Base-by-base conservation (phyloP, 2,329 filamentous ascomycete genomes). In the Alternaria gaisen region DNA sequence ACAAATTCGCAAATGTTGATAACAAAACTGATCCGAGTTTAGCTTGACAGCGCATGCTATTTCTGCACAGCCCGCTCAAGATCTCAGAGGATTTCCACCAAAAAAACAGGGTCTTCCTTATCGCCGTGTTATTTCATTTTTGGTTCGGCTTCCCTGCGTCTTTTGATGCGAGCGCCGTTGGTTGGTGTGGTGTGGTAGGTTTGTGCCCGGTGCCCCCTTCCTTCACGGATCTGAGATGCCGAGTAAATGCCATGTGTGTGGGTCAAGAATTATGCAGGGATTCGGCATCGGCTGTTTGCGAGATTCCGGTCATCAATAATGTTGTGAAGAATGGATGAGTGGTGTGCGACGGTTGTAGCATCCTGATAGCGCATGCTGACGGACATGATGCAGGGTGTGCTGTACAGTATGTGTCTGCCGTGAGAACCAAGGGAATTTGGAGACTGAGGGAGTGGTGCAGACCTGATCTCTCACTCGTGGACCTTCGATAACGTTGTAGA, bases 181-280 rank as follows among this genome's bases (percentile, higher is more conserved):
- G 36, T 43, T 46, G 53, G 52, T 48, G 44, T 54, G 44, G 36
- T 59, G 46, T 46, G 48, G 46, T 50, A 50, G 32, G 14, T n/a
- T 36, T 32, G 52, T 34, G 38, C 26, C 46, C 54, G 38, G 44
- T 41, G 38, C 53, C 38, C 38, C 26, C n/a, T 34, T 48, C 57
- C 44, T 55, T 46, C 22, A 44, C 57, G 57, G 57, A 50, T 56
- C 44, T 20, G 32, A 42, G 57, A 47, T 60, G 57, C 57, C 57
- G 57, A 56, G 51, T 38, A 41, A 60, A 56, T 60, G 53, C 57
- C 57, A 60, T 60, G 40, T 34, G 22, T 56, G 53, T 60, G 57
- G 57, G 53, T 50, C 53, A 24, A 28, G 32, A 50, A 34, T 36
- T 46, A 46, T 53, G 40, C 51, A 53, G 40, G 51, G 51, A 32